Conservation (phyloP, 345 rosid species). For the Alliaria petiolata region DNA sequence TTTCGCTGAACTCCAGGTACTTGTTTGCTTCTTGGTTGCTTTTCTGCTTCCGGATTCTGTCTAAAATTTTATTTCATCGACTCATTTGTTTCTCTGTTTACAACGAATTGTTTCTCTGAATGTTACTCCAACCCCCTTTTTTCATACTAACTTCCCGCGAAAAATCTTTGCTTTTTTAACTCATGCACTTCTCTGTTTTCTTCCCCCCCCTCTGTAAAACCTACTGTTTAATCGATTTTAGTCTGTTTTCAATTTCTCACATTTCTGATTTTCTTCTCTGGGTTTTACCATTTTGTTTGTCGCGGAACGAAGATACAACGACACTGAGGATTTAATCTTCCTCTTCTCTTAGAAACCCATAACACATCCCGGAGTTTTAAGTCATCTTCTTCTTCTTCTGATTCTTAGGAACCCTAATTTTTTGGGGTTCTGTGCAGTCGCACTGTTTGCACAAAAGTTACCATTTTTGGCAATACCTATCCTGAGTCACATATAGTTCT, state of each 20-base stretch:
- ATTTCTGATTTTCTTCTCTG: background rate
- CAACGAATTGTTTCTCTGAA: background rate
- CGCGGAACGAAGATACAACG: background rate
- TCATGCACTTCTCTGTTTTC: background rate
- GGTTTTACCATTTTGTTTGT: background rate
- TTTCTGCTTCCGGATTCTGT: background rate
- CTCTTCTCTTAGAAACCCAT: background rate
- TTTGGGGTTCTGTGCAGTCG: background rate
- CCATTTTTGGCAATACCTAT: background rate
- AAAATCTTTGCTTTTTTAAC: background rate
- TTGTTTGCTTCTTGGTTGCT: background rate
- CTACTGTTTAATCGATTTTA: background rate
- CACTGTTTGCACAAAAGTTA: background rate
- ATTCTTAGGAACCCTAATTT: constrained; percentile 4
- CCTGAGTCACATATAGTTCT: too few relatives aligned
- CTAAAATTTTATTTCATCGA: background rate
- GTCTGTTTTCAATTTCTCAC: background rate
- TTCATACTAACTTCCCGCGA: background rate
- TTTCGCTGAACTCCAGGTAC: constrained; percentile 3
- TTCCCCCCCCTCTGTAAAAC: background rate
- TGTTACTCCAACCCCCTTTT: background rate
- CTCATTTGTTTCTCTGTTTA: background rate
- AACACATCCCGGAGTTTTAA: background rate
- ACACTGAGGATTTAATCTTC: background rate
- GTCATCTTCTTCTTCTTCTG: background rate